These are phyloP conservation scores for Haplosporangium sp. DNA, from an alignment of 371 early-diverging fungal species.

Conservation along the genomic window DNA sequence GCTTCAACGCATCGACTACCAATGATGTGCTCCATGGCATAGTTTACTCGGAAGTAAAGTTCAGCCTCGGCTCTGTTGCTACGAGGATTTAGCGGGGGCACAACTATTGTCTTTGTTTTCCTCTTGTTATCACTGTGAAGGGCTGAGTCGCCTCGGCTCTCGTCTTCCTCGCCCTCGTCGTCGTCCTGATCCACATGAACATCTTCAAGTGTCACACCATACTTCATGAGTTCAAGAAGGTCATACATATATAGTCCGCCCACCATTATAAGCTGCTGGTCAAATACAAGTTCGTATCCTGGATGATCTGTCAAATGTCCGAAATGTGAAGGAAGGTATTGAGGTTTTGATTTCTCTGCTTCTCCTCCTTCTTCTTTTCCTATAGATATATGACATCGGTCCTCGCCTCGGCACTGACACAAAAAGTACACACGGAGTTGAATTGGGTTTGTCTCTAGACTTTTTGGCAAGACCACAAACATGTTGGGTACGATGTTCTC, in stretches of 20 bases:
- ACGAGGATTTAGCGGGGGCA: background rate
- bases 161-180: conserved; percentile 1
- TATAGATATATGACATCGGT: background rate
- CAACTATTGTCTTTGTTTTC: background rate
- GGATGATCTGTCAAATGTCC: conserved; percentile 24
- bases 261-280: conserved; percentile 6
- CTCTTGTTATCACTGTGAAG: background rate
- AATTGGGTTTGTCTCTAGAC: background rate
- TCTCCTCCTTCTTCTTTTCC: background rate
- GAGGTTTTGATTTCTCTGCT: background rate
- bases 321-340: conserved; percentile 5
- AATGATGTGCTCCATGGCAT: conserved; percentile 19
- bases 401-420: conserved; percentile 24
- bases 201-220: conserved; percentile 20
- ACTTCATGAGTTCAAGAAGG: conserved; percentile 28
- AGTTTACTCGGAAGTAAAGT: conserved; percentile 9
- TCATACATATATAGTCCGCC: conserved; percentile 20
- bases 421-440: conserved; percentile 19
- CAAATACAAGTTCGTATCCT: conserved; percentile 20
- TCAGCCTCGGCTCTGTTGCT: background rate
- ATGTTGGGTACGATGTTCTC: background rate
- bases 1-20: conserved; percentile 5
- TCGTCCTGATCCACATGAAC: conserved; percentile 15
- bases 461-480: conserved; percentile 5
- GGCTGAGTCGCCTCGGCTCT: background rate